A percentile compares a stretch with the other conserved stretches of the same genome.
phyloP scores from a whole-genome alignment of 106 monocot genomes.

The Chionographis japonica region DNA sequence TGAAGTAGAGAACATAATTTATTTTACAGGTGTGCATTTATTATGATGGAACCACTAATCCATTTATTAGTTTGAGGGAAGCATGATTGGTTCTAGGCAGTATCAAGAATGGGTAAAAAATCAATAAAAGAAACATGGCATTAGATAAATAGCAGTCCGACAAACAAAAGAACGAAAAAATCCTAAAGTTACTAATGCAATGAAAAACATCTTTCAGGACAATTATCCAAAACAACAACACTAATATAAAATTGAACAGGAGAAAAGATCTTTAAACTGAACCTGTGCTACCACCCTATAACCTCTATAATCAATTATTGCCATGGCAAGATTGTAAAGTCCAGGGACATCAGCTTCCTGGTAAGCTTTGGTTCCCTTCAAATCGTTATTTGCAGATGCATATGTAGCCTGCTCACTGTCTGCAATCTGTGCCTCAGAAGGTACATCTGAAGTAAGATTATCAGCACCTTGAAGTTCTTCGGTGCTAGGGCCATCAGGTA shows the following conservation, averaged over 20 bases:
- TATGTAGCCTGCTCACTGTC: constrained; percentile 96
- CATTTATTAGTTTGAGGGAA: too few relatives aligned
- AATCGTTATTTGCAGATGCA: constrained; percentile 99
- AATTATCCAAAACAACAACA: neutral
- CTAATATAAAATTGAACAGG: neutral
- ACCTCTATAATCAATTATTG: constrained; percentile 95
- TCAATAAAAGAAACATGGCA: too few relatives aligned
- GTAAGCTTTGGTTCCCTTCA: constrained; percentile 96
- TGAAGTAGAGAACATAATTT: too few relatives aligned
- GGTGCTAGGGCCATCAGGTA: constrained; percentile 5
- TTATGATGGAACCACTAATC: too few relatives aligned
- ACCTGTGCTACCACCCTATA: constrained; percentile 98
- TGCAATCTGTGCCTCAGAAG: constrained; percentile 48
- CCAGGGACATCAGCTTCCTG: constrained; percentile 97
- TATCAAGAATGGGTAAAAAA: too few relatives aligned
- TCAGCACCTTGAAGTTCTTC: constrained; percentile 17
- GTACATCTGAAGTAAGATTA: constrained; percentile 19
- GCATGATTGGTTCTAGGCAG: too few relatives aligned
- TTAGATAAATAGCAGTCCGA: too few relatives aligned
- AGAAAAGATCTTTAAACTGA: neutral
- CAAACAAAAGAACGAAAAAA: too few relatives aligned
- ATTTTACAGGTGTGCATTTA: too few relatives aligned
- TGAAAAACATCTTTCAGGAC: neutral
- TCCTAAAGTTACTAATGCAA: too few relatives aligned
- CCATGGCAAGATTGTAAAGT: constrained; percentile 98